Evolutionary conservation across 768 basidiomycete species (phyloP).

Genomic region (Boletus speciosus): DNA sequence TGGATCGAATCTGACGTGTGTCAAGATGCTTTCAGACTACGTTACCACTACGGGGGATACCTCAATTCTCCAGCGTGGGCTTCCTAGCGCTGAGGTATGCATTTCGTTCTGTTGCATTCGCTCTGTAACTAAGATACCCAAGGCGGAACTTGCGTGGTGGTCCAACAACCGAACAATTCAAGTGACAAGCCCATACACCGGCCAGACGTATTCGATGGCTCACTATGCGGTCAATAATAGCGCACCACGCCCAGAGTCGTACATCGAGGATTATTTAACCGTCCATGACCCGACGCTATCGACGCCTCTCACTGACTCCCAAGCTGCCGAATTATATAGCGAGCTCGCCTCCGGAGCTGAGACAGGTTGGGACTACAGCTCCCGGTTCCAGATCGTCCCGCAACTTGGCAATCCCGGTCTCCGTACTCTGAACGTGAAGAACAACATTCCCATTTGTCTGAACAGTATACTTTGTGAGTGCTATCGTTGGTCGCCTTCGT

Average conservation of each 20-base stretch:
- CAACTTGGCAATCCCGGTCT: conserved; percentile 51
- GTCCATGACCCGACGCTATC: conserved; percentile 60
- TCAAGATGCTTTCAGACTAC: conserved; percentile 87
- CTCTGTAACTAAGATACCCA: not conserved
- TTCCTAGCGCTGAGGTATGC: conserved; percentile 79
- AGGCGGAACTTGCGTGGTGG: conserved; percentile 89
- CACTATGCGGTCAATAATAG: conserved; percentile 77
- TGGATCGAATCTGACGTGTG: not conserved
- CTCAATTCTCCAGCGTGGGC: conserved; percentile 68
- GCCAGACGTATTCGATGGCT: conserved; percentile 60
- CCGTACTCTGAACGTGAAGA: conserved; percentile 66
- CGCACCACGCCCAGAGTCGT: conserved; percentile 88
- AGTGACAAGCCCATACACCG: conserved; percentile 69
- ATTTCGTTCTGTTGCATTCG: not conserved
- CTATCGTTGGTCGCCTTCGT: not conserved
- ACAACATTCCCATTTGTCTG: conserved; percentile 69
- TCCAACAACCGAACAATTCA: conserved; percentile 61
- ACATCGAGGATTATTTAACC: conserved; percentile 72
- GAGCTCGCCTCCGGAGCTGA: conserved; percentile 90
- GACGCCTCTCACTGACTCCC: conserved; percentile 55
- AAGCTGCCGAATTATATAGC: conserved; percentile 67
- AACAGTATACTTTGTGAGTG: conserved; percentile 81
- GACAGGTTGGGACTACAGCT: conserved; percentile 50
- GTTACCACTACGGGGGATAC: conserved; percentile 68
- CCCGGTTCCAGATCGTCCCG: conserved; percentile 40